phyloP scores from a whole-genome alignment of 2,329 filamentous ascomycete genomes.

The Trichoderma sp. region DNA sequence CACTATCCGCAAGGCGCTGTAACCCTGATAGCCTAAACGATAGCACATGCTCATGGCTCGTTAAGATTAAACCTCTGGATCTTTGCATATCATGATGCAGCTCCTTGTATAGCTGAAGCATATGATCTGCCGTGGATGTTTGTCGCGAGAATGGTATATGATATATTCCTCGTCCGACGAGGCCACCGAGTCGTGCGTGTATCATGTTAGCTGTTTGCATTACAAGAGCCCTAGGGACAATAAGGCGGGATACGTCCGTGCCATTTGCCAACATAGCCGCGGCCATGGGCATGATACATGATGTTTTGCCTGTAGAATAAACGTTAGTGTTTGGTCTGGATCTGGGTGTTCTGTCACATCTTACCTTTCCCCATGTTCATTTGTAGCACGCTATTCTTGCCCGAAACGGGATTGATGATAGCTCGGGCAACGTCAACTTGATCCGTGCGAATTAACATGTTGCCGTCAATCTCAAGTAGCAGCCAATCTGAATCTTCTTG shows the following conservation, averaged over 20 bases:
- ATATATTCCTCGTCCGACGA: slow-evolving; percentile 54
- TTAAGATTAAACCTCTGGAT: slow-evolving; percentile 56
- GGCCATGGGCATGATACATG: slow-evolving; percentile 57
- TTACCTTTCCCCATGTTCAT: slow-evolving; percentile 67
- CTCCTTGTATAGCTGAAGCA: slow-evolving; percentile 22
- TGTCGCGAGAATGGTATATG: slow-evolving; percentile 62
- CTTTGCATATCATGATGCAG: slow-evolving; percentile 44
- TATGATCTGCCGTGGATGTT: slow-evolving; percentile 29
- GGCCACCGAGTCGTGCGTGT: slow-evolving; percentile 55
- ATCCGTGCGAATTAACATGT: slow-evolving; percentile 61
- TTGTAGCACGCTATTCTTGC: slow-evolving; percentile 61
- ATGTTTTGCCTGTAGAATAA: slow-evolving; percentile 53
- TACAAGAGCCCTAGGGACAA: slow-evolving; percentile 59
- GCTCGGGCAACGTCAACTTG: slow-evolving; percentile 64
- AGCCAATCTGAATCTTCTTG: slow-evolving; percentile 61
- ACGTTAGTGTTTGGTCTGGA: background rate
- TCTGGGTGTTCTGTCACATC: background rate
- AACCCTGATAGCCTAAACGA: slow-evolving; percentile 65
- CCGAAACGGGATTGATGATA: slow-evolving; percentile 56
- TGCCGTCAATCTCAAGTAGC: slow-evolving; percentile 65
- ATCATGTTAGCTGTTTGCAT: slow-evolving; percentile 60
- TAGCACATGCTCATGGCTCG: slow-evolving; percentile 64
- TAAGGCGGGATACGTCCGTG: slow-evolving; percentile 50
- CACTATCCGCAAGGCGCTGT: slow-evolving; percentile 55
- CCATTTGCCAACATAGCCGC: slow-evolving; percentile 49